Base-by-base conservation (phyloP, 1,284 basidiomycete genomes). In the Schizopora paradoxa region DNA sequence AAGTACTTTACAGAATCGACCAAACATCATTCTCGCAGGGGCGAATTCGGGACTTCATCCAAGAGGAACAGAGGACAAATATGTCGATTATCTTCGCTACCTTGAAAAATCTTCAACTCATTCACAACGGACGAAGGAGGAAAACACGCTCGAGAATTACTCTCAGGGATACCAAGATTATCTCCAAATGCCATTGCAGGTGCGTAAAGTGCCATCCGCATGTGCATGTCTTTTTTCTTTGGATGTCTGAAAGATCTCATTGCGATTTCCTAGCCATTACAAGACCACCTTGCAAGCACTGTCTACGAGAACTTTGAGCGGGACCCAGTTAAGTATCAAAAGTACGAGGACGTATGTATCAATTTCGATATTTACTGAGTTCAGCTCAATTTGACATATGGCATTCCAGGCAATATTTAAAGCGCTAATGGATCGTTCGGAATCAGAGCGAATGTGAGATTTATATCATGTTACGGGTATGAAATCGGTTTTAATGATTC, bases 261-360 rank as follows among this genome's bases (percentile, higher is more conserved):
- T 40, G 18, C 40, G 26, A 11, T 32, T 41, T 42, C n/a, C 47
- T 63, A 95, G 85, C 96, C 96, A 7, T 66, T 99, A 57, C 94
- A 96, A 87, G 94, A 99, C 61, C 94, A 99, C 62, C 69, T 99
- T 48, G 91, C 91, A 59, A 93, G 90, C 56, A 77, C 85, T 47
- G 98, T 94, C 5, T 99, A 99, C 64, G 91, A 98, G 60, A 92
- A 91, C 5, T 99, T 99, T 58, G 96, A 99, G 61, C 82, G 91
- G 58, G 96, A 99, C 68, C 93, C 96, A 0, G 84, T 98, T 54
- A 99, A 99, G 66, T 99, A 99, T 61, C 66, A 76, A 41, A 84
- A 91, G 55, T 99, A 99, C 63, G 96, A 99, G 68, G 90, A 98
- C 73, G 90, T 82, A 46, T 36, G 66, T n/a, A n/a, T n/a, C n/a